These are phyloP conservation scores for Orychophragmus violaceus DNA, from an alignment of 345 rosid genomes.

Conservation along the genomic window DNA sequence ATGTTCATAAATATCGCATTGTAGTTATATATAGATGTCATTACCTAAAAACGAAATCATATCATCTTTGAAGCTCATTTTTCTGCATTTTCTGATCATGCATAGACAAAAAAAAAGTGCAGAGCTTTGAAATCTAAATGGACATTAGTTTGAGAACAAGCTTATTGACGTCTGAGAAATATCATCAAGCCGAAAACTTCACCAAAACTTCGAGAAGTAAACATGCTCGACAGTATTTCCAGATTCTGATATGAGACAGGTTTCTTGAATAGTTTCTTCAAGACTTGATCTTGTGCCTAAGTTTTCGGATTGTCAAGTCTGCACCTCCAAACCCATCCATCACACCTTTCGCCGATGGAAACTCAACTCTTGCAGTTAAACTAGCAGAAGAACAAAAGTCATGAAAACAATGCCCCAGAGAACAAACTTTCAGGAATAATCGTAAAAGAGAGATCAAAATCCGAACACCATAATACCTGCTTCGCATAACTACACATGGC, in stretches of 20 bases:
- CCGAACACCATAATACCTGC: slow-evolving; percentile 57
- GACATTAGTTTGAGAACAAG: not conserved
- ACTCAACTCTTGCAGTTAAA: slow-evolving; percentile 74
- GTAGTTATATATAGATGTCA: not conserved
- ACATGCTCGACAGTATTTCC: not conserved
- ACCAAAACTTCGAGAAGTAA: slow-evolving; percentile 3
- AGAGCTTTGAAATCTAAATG: not conserved
- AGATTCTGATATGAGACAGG: not conserved
- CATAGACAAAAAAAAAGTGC: not conserved
- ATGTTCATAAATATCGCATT: not conserved
- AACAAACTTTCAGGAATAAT: not conserved
- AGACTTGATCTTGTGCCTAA: slow-evolving; percentile 37
- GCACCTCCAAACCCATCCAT: slow-evolving; percentile 91
- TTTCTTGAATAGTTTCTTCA: slow-evolving; percentile 24
- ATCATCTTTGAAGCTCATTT: too few relatives aligned
- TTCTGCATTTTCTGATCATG: too few relatives aligned
- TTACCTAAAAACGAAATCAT: not conserved
- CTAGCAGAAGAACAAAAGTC: slow-evolving; percentile 35
- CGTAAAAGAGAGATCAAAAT: not conserved
- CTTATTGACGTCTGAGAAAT: slow-evolving; percentile 8
- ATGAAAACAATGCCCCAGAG: too few relatives aligned
- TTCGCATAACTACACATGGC: slow-evolving; percentile 78
- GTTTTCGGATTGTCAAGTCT: slow-evolving; percentile 57
- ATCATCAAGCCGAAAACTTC: too few relatives aligned
- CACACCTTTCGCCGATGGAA: slow-evolving; percentile 63